These are phyloP conservation scores for Pseudogymnoascus sp. DNA, from an alignment of 2,329 filamentous ascomycete species.

Conservation along the genomic window DNA sequence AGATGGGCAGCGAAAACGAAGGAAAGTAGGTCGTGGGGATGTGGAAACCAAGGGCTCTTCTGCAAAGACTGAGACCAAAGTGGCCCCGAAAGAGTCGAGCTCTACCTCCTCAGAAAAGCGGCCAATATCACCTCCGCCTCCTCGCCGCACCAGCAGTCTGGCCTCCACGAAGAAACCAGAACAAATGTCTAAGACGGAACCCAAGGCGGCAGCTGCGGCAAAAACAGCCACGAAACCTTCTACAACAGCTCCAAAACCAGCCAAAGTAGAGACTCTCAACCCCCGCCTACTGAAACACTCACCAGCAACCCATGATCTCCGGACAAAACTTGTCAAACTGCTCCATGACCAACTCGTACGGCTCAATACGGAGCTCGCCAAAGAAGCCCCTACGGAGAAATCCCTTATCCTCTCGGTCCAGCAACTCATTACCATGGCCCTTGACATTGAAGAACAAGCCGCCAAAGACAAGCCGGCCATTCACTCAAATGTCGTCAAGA, in stretches of 20 bases:
- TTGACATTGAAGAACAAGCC: conserved; percentile 72
- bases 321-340: conserved; percentile 51
- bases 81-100: not conserved
- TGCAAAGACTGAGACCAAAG: not conserved
- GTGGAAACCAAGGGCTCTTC: not conserved
- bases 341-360: conserved; percentile 59
- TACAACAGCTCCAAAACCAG: conserved; percentile 12
- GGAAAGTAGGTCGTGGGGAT: conserved; percentile 21
- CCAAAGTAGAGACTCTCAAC: conserved; percentile 50
- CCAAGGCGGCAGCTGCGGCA: conserved; percentile 13
- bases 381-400: conserved; percentile 41
- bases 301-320: conserved; percentile 49
- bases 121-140: conserved; percentile 24
- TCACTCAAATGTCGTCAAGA: conserved; percentile 79
- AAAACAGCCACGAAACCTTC: not conserved
- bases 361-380: conserved; percentile 56
- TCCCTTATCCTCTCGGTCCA: conserved; percentile 55
- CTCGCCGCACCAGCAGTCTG: conserved; percentile 19
- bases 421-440: conserved; percentile 57
- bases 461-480: conserved; percentile 61
- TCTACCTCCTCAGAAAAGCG: conserved; percentile 16
- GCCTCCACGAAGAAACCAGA: conserved; percentile 12
- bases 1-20: conserved; percentile 29
- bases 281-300: conserved; percentile 54
- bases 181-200: conserved; percentile 14